Base-by-base conservation (phyloP, 2,329 filamentous ascomycete genomes). In the Incumbomyces delicatus region DNA sequence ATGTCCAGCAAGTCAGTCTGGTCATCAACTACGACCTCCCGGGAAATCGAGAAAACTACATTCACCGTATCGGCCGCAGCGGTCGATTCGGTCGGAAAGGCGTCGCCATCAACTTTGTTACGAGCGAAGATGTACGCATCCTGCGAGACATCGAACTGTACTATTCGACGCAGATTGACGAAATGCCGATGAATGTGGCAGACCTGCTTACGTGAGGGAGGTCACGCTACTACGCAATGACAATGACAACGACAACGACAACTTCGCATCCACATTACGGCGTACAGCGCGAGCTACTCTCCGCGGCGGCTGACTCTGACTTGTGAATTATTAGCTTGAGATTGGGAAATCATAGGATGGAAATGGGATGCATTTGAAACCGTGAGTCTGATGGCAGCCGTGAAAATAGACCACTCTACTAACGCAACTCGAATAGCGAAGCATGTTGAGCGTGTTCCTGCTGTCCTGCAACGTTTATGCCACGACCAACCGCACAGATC, bases 11-110 rank as follows among this genome's bases (percentile, higher is more conserved):
- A 67, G 92, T 98, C 59, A 94, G 86, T 51, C 73, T 98, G 61
- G 92, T 98, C 52, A 98, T 98, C 76, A 98, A 98, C 74, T 98
- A 98, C 68, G 92, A 98, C 65, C 75, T 98, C 50, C 92, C 92
- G 2, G 92, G 85, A 69, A 96, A 98, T 70, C 88, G 92, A 76
- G 92, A 98, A 71, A 98, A 98, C 73, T 98, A 98, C 69, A 96
- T 98, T 67, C 92, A 98, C 74, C 84, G 92, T 59, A 98, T 98
- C 60, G 92, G 92, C 64, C 82, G 92, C 64, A 92, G 87, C 64
- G 92, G 92, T 58, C 81, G 92, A 57, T 98, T 98, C 61, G 92
- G 92, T 60, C 81, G 92, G 61, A 98, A 98, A 75, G 92, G 92
- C 77, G 92, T 98, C 56, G 92, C 92, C 32, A 98, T 98, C 76